Evolutionary conservation across 768 basidiomycete species (phyloP), one percentile per base, ranked within the genome.

Genomic region (Pleurotus cornucopiae): DNA sequence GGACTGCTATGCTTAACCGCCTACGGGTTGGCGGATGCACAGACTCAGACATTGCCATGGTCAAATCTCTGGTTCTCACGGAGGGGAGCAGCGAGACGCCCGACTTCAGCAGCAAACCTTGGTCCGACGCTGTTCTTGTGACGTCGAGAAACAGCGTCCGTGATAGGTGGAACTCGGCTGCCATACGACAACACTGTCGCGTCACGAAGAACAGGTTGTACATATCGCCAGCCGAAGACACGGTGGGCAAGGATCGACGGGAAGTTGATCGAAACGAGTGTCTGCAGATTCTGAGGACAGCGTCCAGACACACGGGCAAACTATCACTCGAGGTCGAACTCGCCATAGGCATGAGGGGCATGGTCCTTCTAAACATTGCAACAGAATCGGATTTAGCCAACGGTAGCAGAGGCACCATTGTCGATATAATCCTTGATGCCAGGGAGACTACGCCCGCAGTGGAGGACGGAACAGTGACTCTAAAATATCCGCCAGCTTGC

Each of bases 381-480:
- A 1, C 74, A 2, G 71, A 76, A 18, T 60, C 63, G 0, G 71
- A 76, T 49, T 49, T 77, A 1, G 71, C 74, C 0, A 79, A 78
- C 45, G 73, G 77, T 0, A 67, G 73, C 0, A 38, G 70, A n/a
- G 76, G 76, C 0, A 58, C 40, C 2, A 65, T 79, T 0, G 58
- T 60, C 0, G 67, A 67, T 20, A 69, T 77, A 11, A 46, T 71
- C 0, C 62, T 76, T 0, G 64, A 76, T 60, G 58, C 63, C 1
- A 40, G 67, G 18, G 74, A 78, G n/a, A 14, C 1, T 1, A 53
- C 45, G 20, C 39, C 21, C 2, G 18, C 16, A 4, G 39, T 16
- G 0, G 58, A 56, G 20, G 59, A 58, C 2, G 61, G 48, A 6
- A 52, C 60, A 0, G 64, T 62, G 0, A 5, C 57, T 3, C 60